Conservation (phyloP, 2,329 filamentous ascomycete genomes). For the Achaetomium macrosporum region DNA sequence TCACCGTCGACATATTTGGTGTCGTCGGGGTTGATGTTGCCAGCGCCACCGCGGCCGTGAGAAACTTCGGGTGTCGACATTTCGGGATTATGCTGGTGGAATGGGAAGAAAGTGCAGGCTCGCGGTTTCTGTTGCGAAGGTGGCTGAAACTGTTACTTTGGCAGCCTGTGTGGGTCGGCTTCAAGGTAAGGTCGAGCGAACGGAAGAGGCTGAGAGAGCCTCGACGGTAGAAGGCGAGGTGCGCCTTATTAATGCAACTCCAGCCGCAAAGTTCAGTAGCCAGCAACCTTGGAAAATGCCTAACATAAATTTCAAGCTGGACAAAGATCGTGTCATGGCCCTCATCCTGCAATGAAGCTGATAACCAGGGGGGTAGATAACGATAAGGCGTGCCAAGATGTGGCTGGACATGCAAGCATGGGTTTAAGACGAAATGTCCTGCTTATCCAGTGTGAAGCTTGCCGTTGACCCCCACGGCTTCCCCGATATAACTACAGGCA, state of each 20-base stretch:
- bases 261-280: neutral
- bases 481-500: too few species aligned
- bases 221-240: neutral
- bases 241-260: slow-evolving; percentile 12
- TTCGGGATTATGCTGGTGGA: neutral
- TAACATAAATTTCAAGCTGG: neutral
- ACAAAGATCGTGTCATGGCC: slow-evolving; percentile 10
- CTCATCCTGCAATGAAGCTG: neutral
- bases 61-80: slow-evolving; percentile 46
- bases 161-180: neutral
- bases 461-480: too few species aligned
- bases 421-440: too few species aligned
- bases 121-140: neutral
- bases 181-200: neutral
- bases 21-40: slow-evolving; percentile 54
- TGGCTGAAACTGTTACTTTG: neutral
- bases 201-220: neutral
- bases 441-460: too few species aligned
- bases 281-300: neutral
- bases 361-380: slow-evolving; percentile 14
- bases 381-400: slow-evolving; percentile 17
- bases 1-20: slow-evolving; percentile 58
- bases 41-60: slow-evolving; percentile 56
- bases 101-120: neutral
- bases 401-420: too few species aligned